Evolutionary conservation across 352 stramenopile genomes (phyloP).

Genomic region (Poterioochromonas sp.): DNA sequence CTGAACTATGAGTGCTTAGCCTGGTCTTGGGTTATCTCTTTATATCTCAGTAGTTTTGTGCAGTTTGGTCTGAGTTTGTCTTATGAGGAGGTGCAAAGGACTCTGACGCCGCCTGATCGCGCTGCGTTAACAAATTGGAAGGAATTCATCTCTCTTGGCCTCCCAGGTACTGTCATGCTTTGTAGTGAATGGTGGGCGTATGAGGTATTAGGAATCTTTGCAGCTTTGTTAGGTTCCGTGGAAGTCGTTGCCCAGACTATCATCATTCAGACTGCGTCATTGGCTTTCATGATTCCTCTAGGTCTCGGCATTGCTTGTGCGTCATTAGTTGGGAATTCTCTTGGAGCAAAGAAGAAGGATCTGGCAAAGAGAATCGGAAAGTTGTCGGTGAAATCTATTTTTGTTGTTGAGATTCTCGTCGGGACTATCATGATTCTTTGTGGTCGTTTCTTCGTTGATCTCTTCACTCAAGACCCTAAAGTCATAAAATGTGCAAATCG

Average conservation of each 20-base stretch:
- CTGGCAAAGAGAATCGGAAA: constrained; percentile 5
- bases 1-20: constrained; percentile 21
- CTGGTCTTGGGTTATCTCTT: neutral
- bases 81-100: neutral
- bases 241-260: constrained; percentile 23
- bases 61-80: constrained; percentile 2
- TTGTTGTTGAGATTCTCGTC: neutral
- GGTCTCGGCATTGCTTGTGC: constrained; percentile 12
- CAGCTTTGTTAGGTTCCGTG: neutral
- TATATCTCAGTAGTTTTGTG: neutral
- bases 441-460: neutral
- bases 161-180: constrained; percentile 14
- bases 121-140: neutral
- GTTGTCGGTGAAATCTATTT: neutral
- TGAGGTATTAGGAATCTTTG: constrained; percentile 20
- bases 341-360: neutral
- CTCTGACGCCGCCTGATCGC: neutral
- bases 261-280: constrained; percentile 6
- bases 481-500: neutral
- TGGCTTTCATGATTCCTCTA: constrained; percentile 30
- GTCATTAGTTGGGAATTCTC: constrained; percentile 15
- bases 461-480: neutral
- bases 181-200: constrained; percentile 31
- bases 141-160: constrained; percentile 14
- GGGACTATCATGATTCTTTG: neutral